A percentile compares a stretch with the other conserved stretches of the same genome.
Evolutionary conservation across 495 filamentous ascomycete species (phyloP).

Genomic region (Hypomontagnella monticulosa): DNA sequence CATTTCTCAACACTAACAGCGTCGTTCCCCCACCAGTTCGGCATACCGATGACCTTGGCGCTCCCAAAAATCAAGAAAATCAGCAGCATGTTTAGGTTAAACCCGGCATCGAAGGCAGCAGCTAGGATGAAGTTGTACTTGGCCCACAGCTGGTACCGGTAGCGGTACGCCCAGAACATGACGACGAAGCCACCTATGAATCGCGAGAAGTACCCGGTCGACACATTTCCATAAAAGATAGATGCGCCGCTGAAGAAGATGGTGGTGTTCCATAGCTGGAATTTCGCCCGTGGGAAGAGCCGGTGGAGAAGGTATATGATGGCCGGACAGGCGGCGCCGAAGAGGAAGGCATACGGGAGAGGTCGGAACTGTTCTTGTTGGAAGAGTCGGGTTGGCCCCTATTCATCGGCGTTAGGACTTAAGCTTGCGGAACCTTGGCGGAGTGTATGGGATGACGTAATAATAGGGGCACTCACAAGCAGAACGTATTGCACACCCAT

Average conservation of each 20-base stretch:
- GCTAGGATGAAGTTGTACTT: constrained; percentile 66
- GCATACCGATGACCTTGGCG: constrained; percentile 63
- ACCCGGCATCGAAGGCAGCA: constrained; percentile 67
- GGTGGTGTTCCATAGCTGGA: constrained; percentile 66
- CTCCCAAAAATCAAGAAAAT: constrained; percentile 65
- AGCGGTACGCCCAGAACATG: constrained; percentile 64
- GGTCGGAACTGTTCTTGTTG: constrained; percentile 56
- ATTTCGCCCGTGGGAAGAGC: constrained; percentile 58
- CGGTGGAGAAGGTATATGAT: constrained; percentile 60
- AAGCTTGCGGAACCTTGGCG: neutral
- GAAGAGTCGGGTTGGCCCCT: constrained; percentile 64
- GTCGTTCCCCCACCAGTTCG: constrained; percentile 67
- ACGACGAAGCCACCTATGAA: constrained; percentile 66
- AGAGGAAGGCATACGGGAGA: constrained; percentile 66
- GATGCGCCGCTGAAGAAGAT: constrained; percentile 61
- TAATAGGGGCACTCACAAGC: constrained; percentile 44
- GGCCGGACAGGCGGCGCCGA: constrained; percentile 60
- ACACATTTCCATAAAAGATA: constrained; percentile 60
- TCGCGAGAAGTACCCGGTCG: constrained; percentile 63
- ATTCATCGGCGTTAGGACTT: neutral
- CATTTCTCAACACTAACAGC: constrained; percentile 50
- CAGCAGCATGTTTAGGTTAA: constrained; percentile 65
- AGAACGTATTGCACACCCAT: constrained; percentile 65
- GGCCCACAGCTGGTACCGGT: constrained; percentile 64
- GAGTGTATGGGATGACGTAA: neutral